A percentile compares a stretch with the other conserved stretches of the same genome.
Evolutionary conservation across 495 filamentous ascomycete species (phyloP).

Genomic region (Annulohypoxylon moriforme): DNA sequence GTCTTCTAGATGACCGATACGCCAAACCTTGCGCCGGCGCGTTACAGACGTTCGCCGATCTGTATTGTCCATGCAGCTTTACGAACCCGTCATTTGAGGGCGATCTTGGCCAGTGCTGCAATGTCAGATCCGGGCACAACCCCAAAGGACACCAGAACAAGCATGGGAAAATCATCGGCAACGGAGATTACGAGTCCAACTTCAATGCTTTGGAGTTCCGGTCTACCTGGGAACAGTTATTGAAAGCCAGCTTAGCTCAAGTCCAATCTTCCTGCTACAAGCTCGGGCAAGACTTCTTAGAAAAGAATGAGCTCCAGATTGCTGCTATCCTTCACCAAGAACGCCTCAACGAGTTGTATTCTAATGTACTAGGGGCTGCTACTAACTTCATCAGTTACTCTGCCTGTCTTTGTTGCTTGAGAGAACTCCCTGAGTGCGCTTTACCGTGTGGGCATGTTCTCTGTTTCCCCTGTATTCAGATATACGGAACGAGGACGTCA

Average conservation of each 20-base stretch:
- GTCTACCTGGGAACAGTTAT: conserved; percentile 46
- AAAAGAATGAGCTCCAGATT: conserved; percentile 43
- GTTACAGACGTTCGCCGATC: conserved; percentile 60
- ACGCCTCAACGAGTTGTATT: conserved; percentile 47
- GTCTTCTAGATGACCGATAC: conserved; percentile 48
- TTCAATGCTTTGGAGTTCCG: conserved; percentile 54
- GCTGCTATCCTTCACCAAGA: conserved; percentile 44
- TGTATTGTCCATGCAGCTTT: conserved; percentile 62
- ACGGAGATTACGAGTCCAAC: conserved; percentile 58
- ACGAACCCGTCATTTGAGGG: conserved; percentile 39
- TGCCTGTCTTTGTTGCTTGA: conserved; percentile 66
- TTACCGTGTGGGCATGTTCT: conserved; percentile 69
- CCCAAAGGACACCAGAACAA: conserved; percentile 64
- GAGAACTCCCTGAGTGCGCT: conserved; percentile 62
- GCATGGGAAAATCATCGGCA: conserved; percentile 58
- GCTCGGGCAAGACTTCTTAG: conserved; percentile 43
- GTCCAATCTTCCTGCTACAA: conserved; percentile 41
- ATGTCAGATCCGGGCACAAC: conserved; percentile 57
- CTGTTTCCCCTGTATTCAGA: conserved; percentile 59
- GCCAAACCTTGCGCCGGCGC: conserved; percentile 54
- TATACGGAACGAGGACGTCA: conserved; percentile 45
- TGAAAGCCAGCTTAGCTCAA: conserved; percentile 44
- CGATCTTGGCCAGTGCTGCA: conserved; percentile 54
- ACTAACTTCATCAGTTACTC: conserved; percentile 49
- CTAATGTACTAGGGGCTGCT: conserved; percentile 39